Evolutionary conservation across 31 red algal genomes (phyloP), one percentile per base, ranked within the genome.

Genomic region (Asparagopsis taxiformis): DNA sequence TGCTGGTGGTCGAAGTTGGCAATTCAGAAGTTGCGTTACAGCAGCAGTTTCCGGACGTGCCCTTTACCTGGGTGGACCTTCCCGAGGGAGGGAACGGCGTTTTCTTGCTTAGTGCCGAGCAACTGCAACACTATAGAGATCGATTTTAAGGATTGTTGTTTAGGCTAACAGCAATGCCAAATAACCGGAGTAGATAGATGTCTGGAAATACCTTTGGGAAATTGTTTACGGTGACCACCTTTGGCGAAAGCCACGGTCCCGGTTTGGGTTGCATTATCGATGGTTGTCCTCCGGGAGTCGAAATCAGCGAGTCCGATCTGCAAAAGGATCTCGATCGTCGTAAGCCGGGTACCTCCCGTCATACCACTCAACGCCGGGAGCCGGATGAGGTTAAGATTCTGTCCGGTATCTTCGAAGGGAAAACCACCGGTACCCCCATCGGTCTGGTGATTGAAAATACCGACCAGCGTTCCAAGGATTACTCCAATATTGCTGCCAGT

Each of bases 121-220:
- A n/a, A n/a, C n/a, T n/a, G n/a, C n/a, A n/a, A n/a, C n/a, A n/a
- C n/a, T n/a, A n/a, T n/a, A n/a, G n/a, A n/a, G n/a, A n/a, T n/a
- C n/a, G n/a, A n/a, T n/a, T n/a, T n/a, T n/a, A n/a, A n/a, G n/a
- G n/a, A n/a, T n/a, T n/a, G n/a, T n/a, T n/a, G n/a, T n/a, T n/a
- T n/a, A n/a, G n/a, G n/a, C n/a, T n/a, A n/a, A n/a, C n/a, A n/a
- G n/a, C n/a, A n/a, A n/a, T n/a, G n/a, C n/a, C n/a, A n/a, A n/a
- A n/a, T n/a, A n/a, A n/a, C n/a, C n/a, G n/a, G n/a, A n/a, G n/a
- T n/a, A n/a, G n/a, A n/a, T n/a, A n/a, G n/a, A n/a, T n/a, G n/a
- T n/a, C n/a, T n/a, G 60, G 65, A 20, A 70, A 70, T 70, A 28
- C 35, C n/a, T 70, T 70, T 70, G 65, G 65, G n/a, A 20, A 70